These are phyloP conservation scores for Hysterangium stoloniferum DNA, from an alignment of 768 basidiomycete species.

Conservation along the genomic window DNA sequence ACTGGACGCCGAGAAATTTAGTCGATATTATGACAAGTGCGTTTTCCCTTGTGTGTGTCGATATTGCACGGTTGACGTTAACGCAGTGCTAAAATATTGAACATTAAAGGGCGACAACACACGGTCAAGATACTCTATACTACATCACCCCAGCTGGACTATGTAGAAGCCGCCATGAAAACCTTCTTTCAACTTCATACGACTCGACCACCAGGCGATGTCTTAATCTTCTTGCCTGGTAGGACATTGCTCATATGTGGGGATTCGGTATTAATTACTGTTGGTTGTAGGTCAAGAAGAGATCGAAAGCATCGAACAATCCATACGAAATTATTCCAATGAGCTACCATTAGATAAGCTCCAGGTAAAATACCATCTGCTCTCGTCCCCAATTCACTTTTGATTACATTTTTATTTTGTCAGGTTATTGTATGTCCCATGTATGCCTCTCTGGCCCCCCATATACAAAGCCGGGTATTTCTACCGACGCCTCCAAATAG, in stretches of 20 bases:
- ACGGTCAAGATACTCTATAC: conserved; percentile 83
- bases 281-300: conserved; percentile 88
- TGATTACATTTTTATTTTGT: conserved; percentile 6
- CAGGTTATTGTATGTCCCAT: conserved; percentile 75
- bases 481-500: conserved; percentile 50
- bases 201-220: conserved; percentile 73
- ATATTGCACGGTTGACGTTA: conserved; percentile 1
- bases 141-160: conserved; percentile 67
- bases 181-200: conserved; percentile 93
- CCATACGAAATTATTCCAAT: conserved; percentile 60
- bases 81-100: conserved; percentile 75
- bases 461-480: conserved; percentile 77
- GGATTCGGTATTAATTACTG: not conserved
- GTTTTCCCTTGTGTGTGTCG: conserved; percentile 22
- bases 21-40: conserved; percentile 76
- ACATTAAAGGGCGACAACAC: conserved; percentile 90
- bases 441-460: conserved; percentile 77
- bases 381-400: not conserved
- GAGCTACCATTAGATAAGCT: conserved; percentile 54
- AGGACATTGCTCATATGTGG: conserved; percentile 12
- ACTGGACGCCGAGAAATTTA: conserved; percentile 91
- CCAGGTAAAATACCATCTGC: conserved; percentile 31
- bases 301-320: conserved; percentile 79
- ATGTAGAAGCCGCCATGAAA: conserved; percentile 80
- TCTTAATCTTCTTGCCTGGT: conserved; percentile 92